Conservation (phyloP, 148 eudicot species). For the Vaccinium macrocarpon region DNA sequence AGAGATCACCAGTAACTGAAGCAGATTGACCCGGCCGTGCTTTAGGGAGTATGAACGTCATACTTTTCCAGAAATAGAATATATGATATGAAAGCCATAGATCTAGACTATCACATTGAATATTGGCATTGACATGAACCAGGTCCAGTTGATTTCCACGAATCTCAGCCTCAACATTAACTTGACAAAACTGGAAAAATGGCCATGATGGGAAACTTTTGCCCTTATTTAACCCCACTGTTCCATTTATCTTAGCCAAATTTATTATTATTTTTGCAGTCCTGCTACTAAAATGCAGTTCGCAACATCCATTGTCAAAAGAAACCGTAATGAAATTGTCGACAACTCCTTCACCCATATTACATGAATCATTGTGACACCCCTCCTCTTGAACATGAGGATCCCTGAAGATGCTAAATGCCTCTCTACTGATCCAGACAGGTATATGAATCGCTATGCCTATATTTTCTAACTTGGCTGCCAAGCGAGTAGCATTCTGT, state of each 20-base stretch:
- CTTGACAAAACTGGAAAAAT: constrained; percentile 60
- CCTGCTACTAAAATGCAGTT: constrained; percentile 38
- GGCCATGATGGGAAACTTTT: constrained; percentile 53
- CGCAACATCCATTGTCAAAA: constrained; percentile 48
- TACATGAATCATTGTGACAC: constrained; percentile 22
- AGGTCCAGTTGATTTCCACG: constrained; percentile 25
- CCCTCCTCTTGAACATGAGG: constrained; percentile 24
- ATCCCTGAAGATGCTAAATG: constrained; percentile 26
- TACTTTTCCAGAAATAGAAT: constrained; percentile 51
- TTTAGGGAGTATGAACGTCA: constrained; percentile 44
- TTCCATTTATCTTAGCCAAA: constrained; percentile 53
- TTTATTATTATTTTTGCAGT: constrained; percentile 34
- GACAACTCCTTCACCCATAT: constrained; percentile 29
- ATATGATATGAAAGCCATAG: constrained; percentile 74
- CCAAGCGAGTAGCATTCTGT: constrained; percentile 24
- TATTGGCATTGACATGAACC: constrained; percentile 25
- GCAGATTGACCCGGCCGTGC: constrained; percentile 32
- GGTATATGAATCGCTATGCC: constrained; percentile 62
- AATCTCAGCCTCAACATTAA: constrained; percentile 48
- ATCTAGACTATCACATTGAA: constrained; percentile 61
- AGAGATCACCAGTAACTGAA: constrained; percentile 37
- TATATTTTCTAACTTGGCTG: constrained; percentile 48
- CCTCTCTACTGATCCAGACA: constrained; percentile 42
- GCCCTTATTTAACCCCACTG: constrained; percentile 38
- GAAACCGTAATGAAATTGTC: constrained; percentile 45